Evolutionary conservation across 2,329 filamentous ascomycete genomes (phyloP), one percentile per base, ranked within the genome.

Genomic region (Colletotrichum godetiae): DNA sequence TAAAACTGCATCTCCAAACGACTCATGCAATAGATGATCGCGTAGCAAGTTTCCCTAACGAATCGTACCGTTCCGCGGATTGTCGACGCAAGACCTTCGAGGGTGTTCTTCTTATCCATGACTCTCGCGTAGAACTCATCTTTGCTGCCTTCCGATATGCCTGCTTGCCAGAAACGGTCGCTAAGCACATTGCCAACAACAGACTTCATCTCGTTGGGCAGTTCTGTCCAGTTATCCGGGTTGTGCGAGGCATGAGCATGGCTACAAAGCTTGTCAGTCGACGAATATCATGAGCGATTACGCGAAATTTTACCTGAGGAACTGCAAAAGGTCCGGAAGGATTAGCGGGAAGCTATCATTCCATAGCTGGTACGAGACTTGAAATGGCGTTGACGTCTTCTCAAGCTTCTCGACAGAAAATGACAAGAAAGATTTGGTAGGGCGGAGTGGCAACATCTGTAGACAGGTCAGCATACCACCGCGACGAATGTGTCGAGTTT

Each of bases 121-220:
- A 99, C 96, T 53, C 94, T 91, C 37, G 95, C 94, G 82, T 98
- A 98, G 81, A 99, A 99, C 72, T 98, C 96, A 75, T 98, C 97
- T 81, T 97, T 95, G 78, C 94, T 98, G 31, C 97, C 97, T 74
- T 93, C 94, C 0, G 97, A 98, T 63, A 99, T 99, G 11, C 97
- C 97, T 7, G 95, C 95, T 86, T 99, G 97, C 97, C 97, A 99
- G 81, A 99, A 99, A 29, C 97, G 90, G 82, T 99, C 97, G 15
- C 95, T 97, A 27, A 99, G 85, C 24, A 98, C 95, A 27, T 94
- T 90, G 56, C 91, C 90, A 52, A 98, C 93, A 65, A 97, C 91
- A 5, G 88, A 85, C 72, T 92, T 92, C 87, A 97, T 92, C 55
- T 97, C 94, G 12, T 86, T 81, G 1, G 95, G 92, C 19, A 98